Percentiles rank a stretch among this genome's conserved stretches.
Conservation (phyloP, 2,329 filamentous ascomycete genomes). For the Aciculosporium take region DNA sequence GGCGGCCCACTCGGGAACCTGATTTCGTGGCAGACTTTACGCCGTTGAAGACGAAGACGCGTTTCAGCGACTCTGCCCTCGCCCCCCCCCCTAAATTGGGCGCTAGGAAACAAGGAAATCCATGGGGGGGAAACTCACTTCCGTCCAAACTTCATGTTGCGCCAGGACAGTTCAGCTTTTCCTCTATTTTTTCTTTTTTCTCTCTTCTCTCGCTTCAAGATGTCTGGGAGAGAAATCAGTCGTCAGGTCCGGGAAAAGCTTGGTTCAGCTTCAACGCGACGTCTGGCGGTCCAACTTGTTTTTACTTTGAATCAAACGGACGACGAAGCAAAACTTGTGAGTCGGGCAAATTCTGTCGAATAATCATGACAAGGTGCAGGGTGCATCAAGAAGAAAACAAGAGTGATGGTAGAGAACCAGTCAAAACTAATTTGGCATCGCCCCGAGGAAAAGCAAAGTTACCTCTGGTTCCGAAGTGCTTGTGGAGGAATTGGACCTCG, state of each 20-base stretch:
- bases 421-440: background rate
- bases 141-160: slow-evolving; percentile 47
- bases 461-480: slow-evolving; percentile 1
- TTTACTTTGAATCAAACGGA: background rate
- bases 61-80: slow-evolving; percentile 9
- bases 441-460: background rate
- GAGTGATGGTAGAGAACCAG: background rate
- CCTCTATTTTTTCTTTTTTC: background rate
- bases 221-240: background rate
- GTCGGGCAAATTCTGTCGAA: background rate
- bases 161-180: background rate
- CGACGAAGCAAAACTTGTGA: background rate
- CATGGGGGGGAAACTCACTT: slow-evolving; percentile 30
- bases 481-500: slow-evolving; percentile 3
- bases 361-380: background rate
- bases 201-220: background rate
- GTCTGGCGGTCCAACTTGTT: background rate
- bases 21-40: slow-evolving; percentile 56
- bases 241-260: background rate
- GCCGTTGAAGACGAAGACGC: background rate
- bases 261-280: background rate
- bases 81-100: slow-evolving; percentile 3
- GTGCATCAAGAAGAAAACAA: background rate
- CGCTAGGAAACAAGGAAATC: background rate
- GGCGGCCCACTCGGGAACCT: slow-evolving; percentile 75